Conservation (phyloP, 768 basidiomycete genomes). For the Hericium erinaceus region DNA sequence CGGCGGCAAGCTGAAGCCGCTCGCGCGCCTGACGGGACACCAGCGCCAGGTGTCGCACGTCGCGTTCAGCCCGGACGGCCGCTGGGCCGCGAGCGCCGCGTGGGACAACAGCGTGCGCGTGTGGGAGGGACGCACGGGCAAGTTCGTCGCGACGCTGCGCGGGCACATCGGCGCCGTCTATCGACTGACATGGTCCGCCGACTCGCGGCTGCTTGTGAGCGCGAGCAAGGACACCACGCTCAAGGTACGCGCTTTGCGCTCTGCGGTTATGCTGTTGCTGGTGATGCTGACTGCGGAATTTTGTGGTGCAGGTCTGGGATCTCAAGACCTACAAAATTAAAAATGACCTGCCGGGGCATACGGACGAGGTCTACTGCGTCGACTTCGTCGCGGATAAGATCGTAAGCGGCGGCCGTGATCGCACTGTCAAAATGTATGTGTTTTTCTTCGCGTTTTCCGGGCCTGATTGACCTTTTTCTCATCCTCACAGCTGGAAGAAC, state of each 20-base stretch:
- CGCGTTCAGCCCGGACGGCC: slow-evolving; percentile 88
- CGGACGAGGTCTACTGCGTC: slow-evolving; percentile 97
- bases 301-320: slow-evolving; percentile 79
- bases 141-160: slow-evolving; percentile 83
- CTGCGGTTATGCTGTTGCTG: not conserved
- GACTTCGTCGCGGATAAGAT: slow-evolving; percentile 99
- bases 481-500: slow-evolving; percentile 11
- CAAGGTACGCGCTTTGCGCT: slow-evolving; percentile 48
- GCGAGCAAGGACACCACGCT: slow-evolving; percentile 95
- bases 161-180: slow-evolving; percentile 96
- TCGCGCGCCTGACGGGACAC: slow-evolving; percentile 83
- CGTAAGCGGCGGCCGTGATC: slow-evolving; percentile 94
- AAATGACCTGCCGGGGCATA: slow-evolving; percentile 89
- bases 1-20: slow-evolving; percentile 51
- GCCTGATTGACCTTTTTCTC: slow-evolving; percentile 3
- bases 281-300: not conserved
- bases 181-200: slow-evolving; percentile 90
- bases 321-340: slow-evolving; percentile 94
- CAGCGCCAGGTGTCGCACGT: slow-evolving; percentile 93
- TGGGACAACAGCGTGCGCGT: slow-evolving; percentile 88
- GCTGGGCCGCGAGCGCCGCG: slow-evolving; percentile 84
- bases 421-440: slow-evolving; percentile 85
- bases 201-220: slow-evolving; percentile 84
- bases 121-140: slow-evolving; percentile 81
- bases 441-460: not conserved